Conservation (phyloP, 177 flowering plant genomes). For the Vitis hybrid region DNA sequence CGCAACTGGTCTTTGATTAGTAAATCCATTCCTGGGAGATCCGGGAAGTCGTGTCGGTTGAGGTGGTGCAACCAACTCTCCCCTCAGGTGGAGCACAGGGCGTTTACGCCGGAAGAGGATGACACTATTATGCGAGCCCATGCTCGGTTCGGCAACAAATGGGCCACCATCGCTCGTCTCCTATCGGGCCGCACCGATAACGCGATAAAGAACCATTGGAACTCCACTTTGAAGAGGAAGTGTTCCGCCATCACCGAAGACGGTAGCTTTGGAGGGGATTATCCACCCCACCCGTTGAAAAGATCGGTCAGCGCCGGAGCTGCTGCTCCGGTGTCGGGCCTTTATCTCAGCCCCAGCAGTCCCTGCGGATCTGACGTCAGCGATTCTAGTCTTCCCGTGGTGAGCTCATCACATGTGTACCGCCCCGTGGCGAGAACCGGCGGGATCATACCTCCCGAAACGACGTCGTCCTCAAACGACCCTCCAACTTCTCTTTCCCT, state of each 20-base stretch:
- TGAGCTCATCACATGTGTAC: constrained; percentile 35
- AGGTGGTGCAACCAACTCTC: constrained; percentile 99
- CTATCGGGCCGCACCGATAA: constrained; percentile 93
- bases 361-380: constrained; percentile 78
- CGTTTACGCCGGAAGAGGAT: constrained; percentile 84
- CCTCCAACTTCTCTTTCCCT: constrained; percentile 61
- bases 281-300: constrained; percentile 43
- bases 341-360: constrained; percentile 49
- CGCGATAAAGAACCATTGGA: constrained; percentile 97
- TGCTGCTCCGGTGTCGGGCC: constrained; percentile 31
- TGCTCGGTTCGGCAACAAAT: constrained; percentile 79
- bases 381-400: constrained; percentile 51
- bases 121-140: constrained; percentile 78
- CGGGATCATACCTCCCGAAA: constrained; percentile 26
- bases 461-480: constrained; percentile 38
- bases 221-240: constrained; percentile 86
- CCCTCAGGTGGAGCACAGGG: constrained; percentile 89
- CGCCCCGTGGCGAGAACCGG: constrained; percentile 55
- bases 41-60: constrained; percentile 90
- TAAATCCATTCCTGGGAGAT: constrained; percentile 79
- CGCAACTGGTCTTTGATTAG: constrained; percentile 93
- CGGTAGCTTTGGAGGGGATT: constrained; percentile 4
- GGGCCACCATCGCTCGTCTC: constrained; percentile 93
- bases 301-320: constrained; percentile 67
- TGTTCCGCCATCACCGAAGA: constrained; percentile 38